A percentile compares a stretch with the other conserved stretches of the same genome.
These are phyloP conservation scores for Trichoderma erinaceum DNA, from an alignment of 495 filamentous ascomycete genomes.

Conservation along the genomic window DNA sequence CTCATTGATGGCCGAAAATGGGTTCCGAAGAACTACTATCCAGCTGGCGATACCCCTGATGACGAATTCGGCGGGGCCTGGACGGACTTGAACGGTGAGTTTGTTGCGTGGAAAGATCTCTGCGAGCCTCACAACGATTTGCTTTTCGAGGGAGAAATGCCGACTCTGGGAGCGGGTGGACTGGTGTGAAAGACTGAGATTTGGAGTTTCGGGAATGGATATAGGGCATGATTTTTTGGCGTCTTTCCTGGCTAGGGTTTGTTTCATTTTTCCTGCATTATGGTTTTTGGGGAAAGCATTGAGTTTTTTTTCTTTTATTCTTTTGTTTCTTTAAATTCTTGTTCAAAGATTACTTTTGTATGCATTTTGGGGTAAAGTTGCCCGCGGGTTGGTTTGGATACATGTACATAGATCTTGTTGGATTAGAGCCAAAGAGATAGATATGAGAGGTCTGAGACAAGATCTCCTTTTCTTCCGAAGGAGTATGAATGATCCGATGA, in stretches of 20 bases:
- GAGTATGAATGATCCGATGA: too few species aligned
- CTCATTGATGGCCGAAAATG: conserved; percentile 20
- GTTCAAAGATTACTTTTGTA: too few species aligned
- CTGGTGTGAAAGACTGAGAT: not conserved
- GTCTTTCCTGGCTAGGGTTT: not conserved
- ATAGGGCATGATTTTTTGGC: not conserved
- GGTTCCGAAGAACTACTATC: conserved; percentile 19
- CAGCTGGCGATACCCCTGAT: conserved; percentile 10
- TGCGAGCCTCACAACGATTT: conserved; percentile 15
- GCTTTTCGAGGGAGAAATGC: conserved; percentile 3
- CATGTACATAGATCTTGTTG: too few species aligned
- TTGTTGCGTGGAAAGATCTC: conserved; percentile 19
- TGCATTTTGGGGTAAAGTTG: too few species aligned
- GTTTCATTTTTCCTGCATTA: too few species aligned
- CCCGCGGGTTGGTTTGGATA: too few species aligned
- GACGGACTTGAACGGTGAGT: conserved; percentile 19
- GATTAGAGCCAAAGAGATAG: too few species aligned
- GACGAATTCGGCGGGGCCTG: conserved; percentile 17
- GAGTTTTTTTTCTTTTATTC: too few species aligned
- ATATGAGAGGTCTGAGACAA: too few species aligned
- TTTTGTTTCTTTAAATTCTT: too few species aligned
- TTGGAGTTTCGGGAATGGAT: not conserved
- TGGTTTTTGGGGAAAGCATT: too few species aligned
- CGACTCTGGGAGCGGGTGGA: not conserved
- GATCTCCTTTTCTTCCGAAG: too few species aligned